phyloP scores from a whole-genome alignment of 257 asterid species.

The Echium plantagineum region DNA sequence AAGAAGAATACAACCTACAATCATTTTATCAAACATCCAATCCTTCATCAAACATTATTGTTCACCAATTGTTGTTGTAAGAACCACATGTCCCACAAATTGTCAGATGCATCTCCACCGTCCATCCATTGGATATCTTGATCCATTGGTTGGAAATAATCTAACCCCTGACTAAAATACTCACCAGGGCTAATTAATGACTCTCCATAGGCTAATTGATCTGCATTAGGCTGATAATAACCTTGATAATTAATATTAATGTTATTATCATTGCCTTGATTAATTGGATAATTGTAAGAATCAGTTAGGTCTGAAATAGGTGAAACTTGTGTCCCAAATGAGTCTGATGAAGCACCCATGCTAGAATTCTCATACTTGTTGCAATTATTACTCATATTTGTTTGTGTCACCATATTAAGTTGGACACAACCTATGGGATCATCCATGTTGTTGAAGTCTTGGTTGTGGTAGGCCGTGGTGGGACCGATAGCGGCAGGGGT shows the following conservation, averaged over 20 bases:
- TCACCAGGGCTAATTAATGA: conserved; percentile 39
- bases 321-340: conserved; percentile 41
- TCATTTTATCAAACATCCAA: neutral
- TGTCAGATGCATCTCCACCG: conserved; percentile 42
- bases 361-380: conserved; percentile 27
- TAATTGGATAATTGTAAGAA: conserved; percentile 31
- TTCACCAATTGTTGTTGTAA: conserved; percentile 33
- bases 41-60: conserved; percentile 11
- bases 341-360: conserved; percentile 61
- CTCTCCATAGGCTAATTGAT: conserved; percentile 22
- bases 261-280: conserved; percentile 10
- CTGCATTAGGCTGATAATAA: conserved; percentile 15
- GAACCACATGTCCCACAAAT: conserved; percentile 62
- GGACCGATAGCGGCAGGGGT: conserved; percentile 6
- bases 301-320: conserved; percentile 60
- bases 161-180: conserved; percentile 29
- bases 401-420: conserved; percentile 1
- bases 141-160: conserved; percentile 27
- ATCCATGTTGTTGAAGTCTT: conserved; percentile 1
- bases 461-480: conserved; percentile 1
- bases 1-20: neutral
- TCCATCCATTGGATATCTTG: conserved; percentile 48
- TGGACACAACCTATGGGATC: conserved; percentile 12
- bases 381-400: neutral
- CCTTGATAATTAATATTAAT: conserved; percentile 20